Evolutionary conservation across 1,284 basidiomycete species (phyloP).

Genomic region (Macrocybe sp.): DNA sequence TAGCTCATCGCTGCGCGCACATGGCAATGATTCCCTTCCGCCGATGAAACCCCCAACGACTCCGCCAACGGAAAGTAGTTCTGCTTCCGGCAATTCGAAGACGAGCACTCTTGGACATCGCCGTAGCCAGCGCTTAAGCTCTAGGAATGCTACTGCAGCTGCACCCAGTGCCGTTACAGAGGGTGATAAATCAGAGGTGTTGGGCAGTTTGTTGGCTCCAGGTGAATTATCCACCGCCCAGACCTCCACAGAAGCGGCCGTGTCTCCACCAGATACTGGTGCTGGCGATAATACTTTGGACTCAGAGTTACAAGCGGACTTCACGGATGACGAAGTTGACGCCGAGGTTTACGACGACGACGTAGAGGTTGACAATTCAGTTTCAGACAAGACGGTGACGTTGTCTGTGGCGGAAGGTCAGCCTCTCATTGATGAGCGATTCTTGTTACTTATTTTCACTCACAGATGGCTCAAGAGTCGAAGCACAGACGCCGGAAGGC

Average conservation of each 20-base stretch:
- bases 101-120: constrained; percentile 47
- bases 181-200: constrained; percentile 3
- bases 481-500: constrained; percentile 94
- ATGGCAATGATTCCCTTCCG: constrained; percentile 23
- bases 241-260: constrained; percentile 13
- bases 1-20: constrained; percentile 24
- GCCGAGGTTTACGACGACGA: constrained; percentile 74
- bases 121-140: constrained; percentile 80
- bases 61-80: constrained; percentile 27
- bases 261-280: constrained; percentile 28
- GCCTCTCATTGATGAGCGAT: not conserved
- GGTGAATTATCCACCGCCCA: constrained; percentile 11
- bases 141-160: constrained; percentile 43
- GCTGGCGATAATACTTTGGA: constrained; percentile 58
- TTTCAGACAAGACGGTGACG: constrained; percentile 80
- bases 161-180: constrained; percentile 9
- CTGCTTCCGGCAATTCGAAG: constrained; percentile 25
- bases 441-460: constrained; percentile 1
- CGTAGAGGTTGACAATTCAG: constrained; percentile 63
- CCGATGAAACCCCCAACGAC: constrained; percentile 25
- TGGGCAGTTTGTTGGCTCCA: not conserved
- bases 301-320: constrained; percentile 61
- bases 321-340: constrained; percentile 78
- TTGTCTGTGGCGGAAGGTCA: constrained; percentile 78
- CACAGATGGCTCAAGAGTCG: constrained; percentile 83